Conservation (phyloP, 306 rosid genomes). For the Senna siamea region DNA sequence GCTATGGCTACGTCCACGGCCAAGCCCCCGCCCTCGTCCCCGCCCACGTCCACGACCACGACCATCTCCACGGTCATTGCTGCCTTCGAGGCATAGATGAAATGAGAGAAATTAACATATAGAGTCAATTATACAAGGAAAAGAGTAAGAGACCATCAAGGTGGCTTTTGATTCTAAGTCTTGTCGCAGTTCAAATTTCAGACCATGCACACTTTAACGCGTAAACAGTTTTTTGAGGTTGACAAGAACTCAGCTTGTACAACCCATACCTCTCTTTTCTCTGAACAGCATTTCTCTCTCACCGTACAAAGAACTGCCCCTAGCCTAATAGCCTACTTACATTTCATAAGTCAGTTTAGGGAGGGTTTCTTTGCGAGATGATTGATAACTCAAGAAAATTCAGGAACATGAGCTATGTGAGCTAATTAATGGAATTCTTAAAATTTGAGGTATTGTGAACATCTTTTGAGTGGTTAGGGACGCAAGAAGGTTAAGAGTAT, state of each 20-base stretch:
- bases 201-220: background rate
- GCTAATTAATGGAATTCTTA: no score
- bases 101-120: constrained; percentile 27
- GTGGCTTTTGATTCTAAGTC: background rate
- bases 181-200: background rate
- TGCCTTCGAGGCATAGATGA: constrained; percentile 34
- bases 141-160: constrained; percentile 4
- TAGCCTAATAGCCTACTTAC: background rate
- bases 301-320: background rate
- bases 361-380: no score
- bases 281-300: background rate
- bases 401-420: no score
- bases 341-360: background rate
- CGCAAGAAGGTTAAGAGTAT: no score
- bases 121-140: constrained; percentile 12
- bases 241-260: background rate
- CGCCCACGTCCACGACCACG: constrained; percentile 3
- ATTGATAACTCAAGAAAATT: no score
- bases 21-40: background rate
- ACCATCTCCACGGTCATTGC: constrained; percentile 35
- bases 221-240: background rate
- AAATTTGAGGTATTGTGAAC: no score
- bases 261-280: background rate
- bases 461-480: no score
- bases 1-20: background rate